A percentile compares a stretch with the other conserved stretches of the same genome.
Evolutionary conservation across 2,329 filamentous ascomycete species (phyloP).

Genomic region (Zasmidium citrigriseum): DNA sequence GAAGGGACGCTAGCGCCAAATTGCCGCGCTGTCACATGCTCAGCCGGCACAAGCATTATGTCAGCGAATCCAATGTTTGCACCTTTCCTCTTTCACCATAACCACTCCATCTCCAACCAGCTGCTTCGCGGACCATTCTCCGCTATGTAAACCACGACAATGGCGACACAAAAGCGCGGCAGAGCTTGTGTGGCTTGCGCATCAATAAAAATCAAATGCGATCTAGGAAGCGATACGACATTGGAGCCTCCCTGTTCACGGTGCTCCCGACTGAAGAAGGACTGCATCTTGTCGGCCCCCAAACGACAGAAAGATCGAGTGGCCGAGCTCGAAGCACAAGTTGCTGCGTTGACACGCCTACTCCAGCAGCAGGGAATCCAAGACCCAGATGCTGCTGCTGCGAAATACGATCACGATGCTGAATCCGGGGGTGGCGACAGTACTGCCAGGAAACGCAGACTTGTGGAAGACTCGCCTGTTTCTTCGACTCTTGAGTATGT

Average conservation of each 20-base stretch:
- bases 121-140: not conserved
- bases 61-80: no score
- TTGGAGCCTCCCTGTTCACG: conserved; percentile 29
- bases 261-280: conserved; percentile 29
- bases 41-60: no score
- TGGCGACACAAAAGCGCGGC: conserved; percentile 16
- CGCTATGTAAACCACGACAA: not conserved
- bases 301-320: conserved; percentile 27
- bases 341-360: conserved; percentile 29
- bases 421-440: not conserved
- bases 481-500: not conserved
- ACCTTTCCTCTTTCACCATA: no score
- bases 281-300: conserved; percentile 28
- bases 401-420: not conserved
- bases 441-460: conserved; percentile 16
- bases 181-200: conserved; percentile 29
- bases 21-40: no score
- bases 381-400: conserved; percentile 2
- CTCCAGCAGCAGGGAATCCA: conserved; percentile 28
- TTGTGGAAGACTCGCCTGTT: not conserved
- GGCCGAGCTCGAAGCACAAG: conserved; percentile 33
- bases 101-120: no score
- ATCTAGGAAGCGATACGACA: conserved; percentile 20
- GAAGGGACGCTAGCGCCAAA: no score
- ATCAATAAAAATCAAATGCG: conserved; percentile 31